Conservation (phyloP, 78 protist species). For the Monosiga brevicollis region DNA sequence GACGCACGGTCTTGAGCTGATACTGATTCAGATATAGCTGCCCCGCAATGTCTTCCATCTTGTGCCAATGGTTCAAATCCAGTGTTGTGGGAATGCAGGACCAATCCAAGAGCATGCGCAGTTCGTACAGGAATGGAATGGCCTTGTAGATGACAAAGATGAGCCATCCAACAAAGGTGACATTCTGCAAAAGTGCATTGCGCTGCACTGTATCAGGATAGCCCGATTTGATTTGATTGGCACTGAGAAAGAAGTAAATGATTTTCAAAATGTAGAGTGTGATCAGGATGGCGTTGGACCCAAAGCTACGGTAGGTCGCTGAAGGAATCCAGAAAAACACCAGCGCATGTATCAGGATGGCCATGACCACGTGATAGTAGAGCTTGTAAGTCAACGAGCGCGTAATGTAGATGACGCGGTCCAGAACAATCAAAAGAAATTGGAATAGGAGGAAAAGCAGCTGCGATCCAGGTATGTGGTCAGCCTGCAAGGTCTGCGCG, state of each 20-base stretch:
- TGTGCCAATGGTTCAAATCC: constrained; percentile 48
- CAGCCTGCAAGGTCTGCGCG: not conserved
- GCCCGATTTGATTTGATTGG: constrained; percentile 3
- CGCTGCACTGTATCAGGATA: not conserved
- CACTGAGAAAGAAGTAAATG: not conserved
- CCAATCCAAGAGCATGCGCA: constrained; percentile 68
- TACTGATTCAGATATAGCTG: no score
- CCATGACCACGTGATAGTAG: not conserved
- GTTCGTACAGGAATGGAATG: constrained; percentile 70
- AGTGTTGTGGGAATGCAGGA: constrained; percentile 55
- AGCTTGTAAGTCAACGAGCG: not conserved
- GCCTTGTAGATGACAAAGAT: constrained; percentile 9
- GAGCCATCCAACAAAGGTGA: no score
- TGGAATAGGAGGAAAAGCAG: constrained; percentile 11
- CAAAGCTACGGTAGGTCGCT: not conserved
- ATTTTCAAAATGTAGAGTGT: not conserved
- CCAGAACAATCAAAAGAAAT: constrained; percentile 33
- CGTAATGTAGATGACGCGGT: constrained; percentile 40
- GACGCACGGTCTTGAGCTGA: not conserved
- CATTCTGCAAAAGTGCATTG: not conserved
- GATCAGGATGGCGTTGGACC: not conserved
- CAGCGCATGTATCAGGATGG: not conserved
- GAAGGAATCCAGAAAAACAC: not conserved
- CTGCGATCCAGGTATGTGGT: constrained; percentile 1
- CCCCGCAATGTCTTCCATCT: constrained; percentile 47